These are phyloP conservation scores for Scalesia atractyloides DNA, from an alignment of 129 eudicot species.

Conservation along the genomic window DNA sequence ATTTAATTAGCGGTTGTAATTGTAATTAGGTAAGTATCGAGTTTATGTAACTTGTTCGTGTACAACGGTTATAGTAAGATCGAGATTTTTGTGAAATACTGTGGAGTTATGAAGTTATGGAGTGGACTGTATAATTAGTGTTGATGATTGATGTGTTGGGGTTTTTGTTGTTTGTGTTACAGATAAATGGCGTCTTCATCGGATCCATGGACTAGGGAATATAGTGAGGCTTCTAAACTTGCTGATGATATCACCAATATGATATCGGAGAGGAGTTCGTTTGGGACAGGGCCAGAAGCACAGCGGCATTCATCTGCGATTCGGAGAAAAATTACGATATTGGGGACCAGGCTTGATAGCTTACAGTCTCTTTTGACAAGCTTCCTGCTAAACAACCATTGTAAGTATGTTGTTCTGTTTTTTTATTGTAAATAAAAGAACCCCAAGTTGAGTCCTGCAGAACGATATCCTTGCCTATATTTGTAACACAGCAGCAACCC, in stretches of 20 bases:
- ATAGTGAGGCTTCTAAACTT: conserved; percentile 72
- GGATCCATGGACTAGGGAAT: conserved; percentile 79
- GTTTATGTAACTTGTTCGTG: conserved; percentile 1
- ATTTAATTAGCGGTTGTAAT: neutral
- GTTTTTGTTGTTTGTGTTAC: conserved; percentile 14
- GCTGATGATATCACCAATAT: conserved; percentile 69
- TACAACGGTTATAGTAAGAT: conserved; percentile 10
- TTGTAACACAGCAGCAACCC: neutral
- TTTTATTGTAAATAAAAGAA: neutral
- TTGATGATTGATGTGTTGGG: conserved; percentile 19
- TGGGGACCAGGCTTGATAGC: conserved; percentile 79
- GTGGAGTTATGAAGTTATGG: neutral
- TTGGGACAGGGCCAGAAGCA: conserved; percentile 72
- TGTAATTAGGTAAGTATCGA: neutral
- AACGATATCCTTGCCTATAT: neutral
- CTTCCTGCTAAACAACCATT: conserved; percentile 74
- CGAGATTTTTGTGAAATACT: neutral
- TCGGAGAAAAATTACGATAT: conserved; percentile 73
- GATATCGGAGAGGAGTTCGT: conserved; percentile 71
- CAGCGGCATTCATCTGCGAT: conserved; percentile 77
- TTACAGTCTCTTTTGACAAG: conserved; percentile 66
- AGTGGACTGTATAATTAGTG: neutral
- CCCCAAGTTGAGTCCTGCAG: neutral
- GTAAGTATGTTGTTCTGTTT: conserved; percentile 39
- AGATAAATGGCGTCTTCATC: conserved; percentile 65